Conservation (phyloP, 2,329 filamentous ascomycete genomes). For the Rosellinia necatrix region DNA sequence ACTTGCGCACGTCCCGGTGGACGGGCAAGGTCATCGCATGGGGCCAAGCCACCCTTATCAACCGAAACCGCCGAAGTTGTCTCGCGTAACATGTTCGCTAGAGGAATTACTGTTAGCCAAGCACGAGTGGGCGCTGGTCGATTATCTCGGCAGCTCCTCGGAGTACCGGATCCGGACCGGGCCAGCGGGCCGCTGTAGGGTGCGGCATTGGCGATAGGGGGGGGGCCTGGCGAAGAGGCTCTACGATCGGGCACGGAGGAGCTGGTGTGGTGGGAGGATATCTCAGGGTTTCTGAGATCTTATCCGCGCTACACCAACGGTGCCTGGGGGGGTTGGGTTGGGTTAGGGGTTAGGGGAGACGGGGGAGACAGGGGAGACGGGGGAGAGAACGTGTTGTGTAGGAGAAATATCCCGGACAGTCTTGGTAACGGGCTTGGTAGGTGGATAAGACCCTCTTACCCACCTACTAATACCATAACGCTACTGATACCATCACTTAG, state of each 20-base stretch:
- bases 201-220: slow-evolving; percentile 17
- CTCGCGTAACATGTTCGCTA: slow-evolving; percentile 8
- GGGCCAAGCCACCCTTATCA: slow-evolving; percentile 21
- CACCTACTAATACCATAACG: not conserved
- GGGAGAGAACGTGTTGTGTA: not conserved
- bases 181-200: slow-evolving; percentile 22
- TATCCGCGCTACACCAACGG: not conserved
- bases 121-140: slow-evolving; percentile 8
- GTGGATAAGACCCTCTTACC: slow-evolving; percentile 23
- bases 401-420: not conserved
- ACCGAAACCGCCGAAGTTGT: slow-evolving; percentile 21
- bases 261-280: not conserved
- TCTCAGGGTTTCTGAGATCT: too few relatives aligned
- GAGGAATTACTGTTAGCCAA: slow-evolving; percentile 22
- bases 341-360: not conserved
- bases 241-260: slow-evolving; percentile 16
- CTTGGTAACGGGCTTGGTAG: slow-evolving; percentile 20
- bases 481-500: not conserved
- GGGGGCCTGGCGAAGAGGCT: slow-evolving; percentile 5
- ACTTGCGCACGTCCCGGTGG: slow-evolving; percentile 14
- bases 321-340: not conserved
- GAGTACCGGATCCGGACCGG: slow-evolving; percentile 26
- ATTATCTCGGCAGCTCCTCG: slow-evolving; percentile 27
- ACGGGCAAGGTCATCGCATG: slow-evolving; percentile 11
- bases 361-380: not conserved